phyloP scores from a whole-genome alignment of 495 filamentous ascomycete genomes.

The Oleoguttula mirabilis region DNA sequence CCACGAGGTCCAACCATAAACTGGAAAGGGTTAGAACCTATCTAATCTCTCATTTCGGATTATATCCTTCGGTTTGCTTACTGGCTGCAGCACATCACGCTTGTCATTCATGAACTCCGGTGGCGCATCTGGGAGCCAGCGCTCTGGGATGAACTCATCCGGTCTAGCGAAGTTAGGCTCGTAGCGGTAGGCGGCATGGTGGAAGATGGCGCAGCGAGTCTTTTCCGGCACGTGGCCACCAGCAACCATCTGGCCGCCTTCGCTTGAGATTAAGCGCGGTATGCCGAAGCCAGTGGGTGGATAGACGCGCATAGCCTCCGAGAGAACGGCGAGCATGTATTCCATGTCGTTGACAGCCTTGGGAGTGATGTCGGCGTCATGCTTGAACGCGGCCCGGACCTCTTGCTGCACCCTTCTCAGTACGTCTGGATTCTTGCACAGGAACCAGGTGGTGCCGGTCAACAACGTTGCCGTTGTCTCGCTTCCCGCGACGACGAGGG shows the following conservation, averaged over 20 bases:
- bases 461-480: not conserved
- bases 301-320: constrained; percentile 28
- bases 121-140: constrained; percentile 30
- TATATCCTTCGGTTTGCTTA: no score
- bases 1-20: constrained; percentile 6
- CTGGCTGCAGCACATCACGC: constrained; percentile 2
- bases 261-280: constrained; percentile 30
- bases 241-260: constrained; percentile 29
- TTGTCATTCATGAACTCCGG: constrained; percentile 1
- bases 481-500: not conserved
- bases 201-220: constrained; percentile 22
- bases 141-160: constrained; percentile 26
- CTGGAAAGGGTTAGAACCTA: no score
- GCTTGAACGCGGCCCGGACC: constrained; percentile 38
- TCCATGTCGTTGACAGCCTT: constrained; percentile 28
- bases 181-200: constrained; percentile 14
- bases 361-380: constrained; percentile 38
- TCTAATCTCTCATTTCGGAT: no score
- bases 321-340: constrained; percentile 45
- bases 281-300: constrained; percentile 17
- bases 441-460: not conserved
- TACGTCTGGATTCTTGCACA: not conserved
- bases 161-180: constrained; percentile 21
- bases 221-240: constrained; percentile 33
- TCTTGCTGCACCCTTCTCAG: constrained; percentile 24